Evolutionary conservation across 768 basidiomycete species (phyloP).

Genomic region (Leucogyrophana mollusca): DNA sequence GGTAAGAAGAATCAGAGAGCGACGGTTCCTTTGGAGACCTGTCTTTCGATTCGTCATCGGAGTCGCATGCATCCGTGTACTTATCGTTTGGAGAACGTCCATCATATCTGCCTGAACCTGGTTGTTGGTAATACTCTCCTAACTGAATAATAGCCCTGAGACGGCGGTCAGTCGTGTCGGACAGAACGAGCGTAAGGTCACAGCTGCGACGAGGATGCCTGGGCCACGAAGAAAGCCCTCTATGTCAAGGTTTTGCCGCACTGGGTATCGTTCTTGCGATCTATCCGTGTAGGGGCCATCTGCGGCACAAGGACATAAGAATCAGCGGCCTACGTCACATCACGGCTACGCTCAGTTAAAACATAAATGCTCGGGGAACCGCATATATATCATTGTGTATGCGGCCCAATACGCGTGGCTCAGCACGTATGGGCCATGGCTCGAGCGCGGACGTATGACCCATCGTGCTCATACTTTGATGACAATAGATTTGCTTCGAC

Average conservation of each 20-base stretch:
- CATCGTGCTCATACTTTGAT: constrained; percentile 60
- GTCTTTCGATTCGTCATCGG: too few relatives aligned
- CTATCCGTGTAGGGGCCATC: constrained; percentile 55
- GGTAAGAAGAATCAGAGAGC: too few relatives aligned
- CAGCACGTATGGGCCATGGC: not conserved
- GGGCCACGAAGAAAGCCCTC: constrained; percentile 58
- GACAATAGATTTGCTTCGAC: constrained; percentile 68
- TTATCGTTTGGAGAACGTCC: constrained; percentile 57
- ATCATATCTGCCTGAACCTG: constrained; percentile 54
- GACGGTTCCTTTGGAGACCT: too few relatives aligned
- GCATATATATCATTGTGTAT: constrained; percentile 68
- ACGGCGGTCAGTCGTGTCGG: not conserved
- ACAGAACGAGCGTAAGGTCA: constrained; percentile 17
- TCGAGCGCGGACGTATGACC: not conserved
- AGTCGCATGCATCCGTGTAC: too few relatives aligned
- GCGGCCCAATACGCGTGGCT: constrained; percentile 34
- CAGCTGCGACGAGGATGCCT: constrained; percentile 37
- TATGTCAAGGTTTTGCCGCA: constrained; percentile 68
- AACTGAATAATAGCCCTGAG: constrained; percentile 58
- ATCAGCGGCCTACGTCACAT: not conserved
- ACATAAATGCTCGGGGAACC: constrained; percentile 64
- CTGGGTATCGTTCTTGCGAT: constrained; percentile 59
- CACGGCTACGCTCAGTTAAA: constrained; percentile 27
- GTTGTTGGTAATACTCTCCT: constrained; percentile 51
- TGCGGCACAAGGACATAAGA: not conserved